Base-by-base conservation (phyloP, 2,329 filamentous ascomycete genomes). In the Blastomyces gilchristii region DNA sequence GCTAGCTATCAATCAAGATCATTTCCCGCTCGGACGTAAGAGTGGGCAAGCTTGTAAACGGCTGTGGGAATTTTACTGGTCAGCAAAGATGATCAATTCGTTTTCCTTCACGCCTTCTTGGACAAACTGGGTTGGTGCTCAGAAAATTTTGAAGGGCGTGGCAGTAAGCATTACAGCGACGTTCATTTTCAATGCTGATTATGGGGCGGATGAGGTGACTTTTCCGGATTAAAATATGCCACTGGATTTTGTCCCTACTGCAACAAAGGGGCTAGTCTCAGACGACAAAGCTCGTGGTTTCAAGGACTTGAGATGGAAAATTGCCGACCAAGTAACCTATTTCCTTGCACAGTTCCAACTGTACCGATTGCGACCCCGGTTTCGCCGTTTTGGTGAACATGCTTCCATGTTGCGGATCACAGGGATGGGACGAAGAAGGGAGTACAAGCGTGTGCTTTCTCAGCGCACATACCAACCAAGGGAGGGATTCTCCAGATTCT, bases 351-450 rank as follows among this genome's bases (percentile, higher is more conserved):
- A 25, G 50, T 31, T 53, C 22, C 22, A 52, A 28, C 49, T 28
- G 49, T 22, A 14, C 25, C 8, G 25, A 53, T 18, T 39, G 18
- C 16, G 28, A 14, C n/a, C 52, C 31, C 12, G 12, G 53, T n/a
- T 39, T 37, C 5, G 9, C 16, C 31, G 53, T 34, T 56, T n/a
- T 3, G 9, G 31, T 39, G 53, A 37, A 16, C 53, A 16, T 3
- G n/a, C 22, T 31, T 39, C 53, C 53, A 56, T 56, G 53, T 8
- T 56, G 53, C 53, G 53, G 53, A 56, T 56, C 53, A 56, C 53
- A 39, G 53, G 31, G 53, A 14, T 34, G 25, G 18, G 52, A 37
- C 5, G 52, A 34, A n/a, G 53, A 34, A 22, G 31, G 14, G 53
- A 37, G n/a, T 0, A 18, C 41, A 37, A 37, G 8, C 5, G 34